A percentile compares a stretch with the other conserved stretches of the same genome.
Conservation (phyloP, 352 stramenopile species). For the Phytophthora rubi region DNA sequence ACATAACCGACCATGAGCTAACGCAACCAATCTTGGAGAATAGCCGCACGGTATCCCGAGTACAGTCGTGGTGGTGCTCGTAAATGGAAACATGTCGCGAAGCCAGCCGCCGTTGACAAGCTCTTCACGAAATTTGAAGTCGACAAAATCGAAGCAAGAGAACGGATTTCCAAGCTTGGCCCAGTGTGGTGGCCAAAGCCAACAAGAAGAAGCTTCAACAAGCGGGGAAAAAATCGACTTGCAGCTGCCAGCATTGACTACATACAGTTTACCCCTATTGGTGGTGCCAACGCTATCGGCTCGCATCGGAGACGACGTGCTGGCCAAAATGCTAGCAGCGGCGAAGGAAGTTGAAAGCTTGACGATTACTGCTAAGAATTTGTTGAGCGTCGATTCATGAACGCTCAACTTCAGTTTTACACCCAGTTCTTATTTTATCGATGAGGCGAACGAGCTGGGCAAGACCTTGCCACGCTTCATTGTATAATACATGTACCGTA, state of each 20-base stretch:
- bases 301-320: background rate
- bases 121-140: background rate
- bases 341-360: background rate
- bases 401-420: too few species aligned
- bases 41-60: conserved; percentile 21
- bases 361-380: background rate
- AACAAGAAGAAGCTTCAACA: background rate
- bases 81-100: too few species aligned
- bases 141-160: background rate
- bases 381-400: too few species aligned
- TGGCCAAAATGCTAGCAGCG: background rate
- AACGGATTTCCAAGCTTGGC: background rate
- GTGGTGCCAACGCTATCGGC: background rate
- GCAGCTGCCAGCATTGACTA: too few species aligned
- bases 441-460: too few species aligned
- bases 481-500: too few species aligned
- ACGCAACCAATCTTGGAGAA: conserved; percentile 44
- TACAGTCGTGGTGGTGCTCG: conserved; percentile 24
- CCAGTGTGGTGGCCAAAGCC: background rate
- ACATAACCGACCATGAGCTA: conserved; percentile 36
- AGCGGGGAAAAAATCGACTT: background rate
- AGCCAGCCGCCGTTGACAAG: background rate
- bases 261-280: too few species aligned
- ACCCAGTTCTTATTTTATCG: too few species aligned
- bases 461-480: too few species aligned